Base-by-base conservation (phyloP, 2,329 filamentous ascomycete species). In the Ceratocystiopsis sp. region DNA sequence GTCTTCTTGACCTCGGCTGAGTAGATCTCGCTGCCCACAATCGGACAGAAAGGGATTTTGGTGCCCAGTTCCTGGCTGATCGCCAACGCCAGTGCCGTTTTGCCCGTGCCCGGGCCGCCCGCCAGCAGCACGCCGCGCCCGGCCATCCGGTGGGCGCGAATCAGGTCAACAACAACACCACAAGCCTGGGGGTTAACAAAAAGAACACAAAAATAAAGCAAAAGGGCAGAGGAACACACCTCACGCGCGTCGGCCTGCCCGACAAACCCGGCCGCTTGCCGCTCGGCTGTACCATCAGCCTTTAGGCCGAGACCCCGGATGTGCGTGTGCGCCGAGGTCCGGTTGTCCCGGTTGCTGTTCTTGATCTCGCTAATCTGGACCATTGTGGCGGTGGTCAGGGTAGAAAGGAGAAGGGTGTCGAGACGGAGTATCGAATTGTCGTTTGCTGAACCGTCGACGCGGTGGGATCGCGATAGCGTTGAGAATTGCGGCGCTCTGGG, bases 1-100 rank as follows among this genome's bases (percentile, higher is more conserved):
- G 91, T 98, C 76, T 98, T 98, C 76, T 98, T 98, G 50, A 98
- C 87, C 64, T 98, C 91, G 38, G 89, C 81, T 53, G 85, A 94
- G 67, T 95, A 98, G 55, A 98, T 82, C 64, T 98, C 91, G 68
- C 87, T 95, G 54, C 87, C 91, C 42, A 95, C 91, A 58, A 98
- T 96, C 35, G 89, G 87, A 62, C 91, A 95, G 61, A 98, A 98
- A 8, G 91, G 91, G 45, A 98, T 93, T 68, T 95, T 96, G 41
- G 87, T 95, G 53, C 91, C 91, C 51, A 98, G 71, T 62, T 98
- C 91, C 64, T 96, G 91, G 61, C 85, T 93, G 53, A 98, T 84
- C 40, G 91, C 91, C 48, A 96, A 74, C 40, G 91, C 91, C 50
- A 98, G 76, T 25, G 91, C 91, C 25, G 91, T 98, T 70, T 98